Evolutionary conservation across 2,329 filamentous ascomycete species (phyloP).

Genomic region (Annulohypoxylon truncatum): DNA sequence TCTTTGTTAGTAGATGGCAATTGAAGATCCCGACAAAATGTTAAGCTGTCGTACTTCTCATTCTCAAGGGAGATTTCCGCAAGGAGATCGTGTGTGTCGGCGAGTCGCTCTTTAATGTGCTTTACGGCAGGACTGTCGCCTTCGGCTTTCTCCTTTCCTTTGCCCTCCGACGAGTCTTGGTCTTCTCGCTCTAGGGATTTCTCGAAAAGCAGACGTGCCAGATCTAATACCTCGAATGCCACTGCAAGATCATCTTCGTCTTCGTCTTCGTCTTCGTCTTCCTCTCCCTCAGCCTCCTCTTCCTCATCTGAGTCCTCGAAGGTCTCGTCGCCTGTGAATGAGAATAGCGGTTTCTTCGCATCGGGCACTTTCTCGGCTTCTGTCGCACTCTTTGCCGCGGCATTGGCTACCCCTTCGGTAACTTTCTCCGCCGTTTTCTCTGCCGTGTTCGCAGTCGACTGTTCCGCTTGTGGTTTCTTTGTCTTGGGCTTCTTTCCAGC

Average conservation of each 20-base stretch:
- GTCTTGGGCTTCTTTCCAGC: constrained; percentile 53
- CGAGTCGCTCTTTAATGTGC: constrained; percentile 84
- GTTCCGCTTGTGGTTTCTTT: constrained; percentile 56
- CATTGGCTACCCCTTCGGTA: constrained; percentile 58
- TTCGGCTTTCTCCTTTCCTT: constrained; percentile 56
- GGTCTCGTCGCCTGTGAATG: constrained; percentile 94
- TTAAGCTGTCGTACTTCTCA: constrained; percentile 69
- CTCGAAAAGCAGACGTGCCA: constrained; percentile 74
- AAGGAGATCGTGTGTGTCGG: constrained; percentile 92
- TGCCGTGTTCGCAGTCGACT: constrained; percentile 51
- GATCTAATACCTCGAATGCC: constrained; percentile 86
- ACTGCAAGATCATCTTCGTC: constrained; percentile 79
- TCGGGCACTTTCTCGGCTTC: constrained; percentile 53
- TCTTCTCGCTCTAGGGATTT: constrained; percentile 62
- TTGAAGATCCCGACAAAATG: constrained; percentile 8
- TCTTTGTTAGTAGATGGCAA: constrained; percentile 35
- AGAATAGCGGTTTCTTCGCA: constrained; percentile 82
- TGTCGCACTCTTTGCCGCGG: constrained; percentile 55
- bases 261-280: constrained; percentile 68
- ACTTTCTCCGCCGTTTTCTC: constrained; percentile 55
- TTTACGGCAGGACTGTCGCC: constrained; percentile 57
- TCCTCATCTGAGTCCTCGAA: constrained; percentile 87
- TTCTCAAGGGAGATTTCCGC: constrained; percentile 98
- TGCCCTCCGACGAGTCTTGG: constrained; percentile 54
- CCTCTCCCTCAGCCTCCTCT: constrained; percentile 58